A percentile compares a stretch with the other conserved stretches of the same genome.
Conservation (phyloP, 805 yeast species). For the Candida maesae region DNA sequence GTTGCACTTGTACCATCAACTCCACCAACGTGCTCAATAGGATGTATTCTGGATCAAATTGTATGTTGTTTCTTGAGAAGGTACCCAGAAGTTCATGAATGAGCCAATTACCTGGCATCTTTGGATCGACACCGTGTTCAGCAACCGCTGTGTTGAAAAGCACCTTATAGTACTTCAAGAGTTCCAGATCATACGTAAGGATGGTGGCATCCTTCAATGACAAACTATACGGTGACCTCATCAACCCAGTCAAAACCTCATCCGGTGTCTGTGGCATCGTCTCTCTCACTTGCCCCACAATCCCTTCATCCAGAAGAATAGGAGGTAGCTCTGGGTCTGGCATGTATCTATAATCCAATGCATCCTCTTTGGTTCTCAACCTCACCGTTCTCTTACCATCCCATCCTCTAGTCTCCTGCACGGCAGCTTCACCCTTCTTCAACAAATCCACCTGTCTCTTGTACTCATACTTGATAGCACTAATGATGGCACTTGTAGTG, state of each 20-base stretch:
- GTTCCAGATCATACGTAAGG: constrained; percentile 46
- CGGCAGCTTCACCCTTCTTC: constrained; percentile 28
- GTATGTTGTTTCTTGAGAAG: constrained; percentile 46
- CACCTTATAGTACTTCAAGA: constrained; percentile 50
- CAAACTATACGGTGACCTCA: constrained; percentile 47
- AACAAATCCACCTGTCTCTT: constrained; percentile 58
- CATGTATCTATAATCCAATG: constrained; percentile 86
- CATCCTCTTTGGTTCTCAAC: constrained; percentile 72
- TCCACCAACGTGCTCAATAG: constrained; percentile 47
- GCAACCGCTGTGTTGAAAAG: constrained; percentile 32
- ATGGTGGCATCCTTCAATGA: constrained; percentile 74
- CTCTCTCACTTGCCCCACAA: constrained; percentile 38
- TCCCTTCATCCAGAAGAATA: constrained; percentile 41
- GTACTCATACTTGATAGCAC: constrained; percentile 73
- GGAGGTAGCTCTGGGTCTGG: constrained; percentile 89
- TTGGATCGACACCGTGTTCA: constrained; percentile 29
- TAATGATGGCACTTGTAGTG: constrained; percentile 72
- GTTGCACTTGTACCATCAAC: constrained; percentile 47
- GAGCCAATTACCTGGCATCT: constrained; percentile 68
- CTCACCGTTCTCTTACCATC: constrained; percentile 67
- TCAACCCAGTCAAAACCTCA: constrained; percentile 42
- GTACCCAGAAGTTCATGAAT: constrained; percentile 77
- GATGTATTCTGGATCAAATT: constrained; percentile 31
- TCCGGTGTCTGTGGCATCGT: constrained; percentile 63
- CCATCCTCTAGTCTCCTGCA: constrained; percentile 87